These are phyloP conservation scores for Salix caprea DNA, from an alignment of 345 rosid genomes.

Conservation along the genomic window DNA sequence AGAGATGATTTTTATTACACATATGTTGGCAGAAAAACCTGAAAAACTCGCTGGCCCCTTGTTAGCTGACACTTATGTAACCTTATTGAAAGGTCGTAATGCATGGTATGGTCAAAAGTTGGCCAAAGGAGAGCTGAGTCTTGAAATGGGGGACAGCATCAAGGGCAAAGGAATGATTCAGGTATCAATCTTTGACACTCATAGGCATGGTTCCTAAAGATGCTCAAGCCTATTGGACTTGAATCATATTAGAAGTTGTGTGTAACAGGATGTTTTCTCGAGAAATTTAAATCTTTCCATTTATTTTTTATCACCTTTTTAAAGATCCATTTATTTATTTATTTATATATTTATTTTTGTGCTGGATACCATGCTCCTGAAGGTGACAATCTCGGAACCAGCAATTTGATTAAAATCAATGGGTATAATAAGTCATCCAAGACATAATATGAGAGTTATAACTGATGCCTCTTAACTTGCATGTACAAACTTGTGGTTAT, in stretches of 20 bases:
- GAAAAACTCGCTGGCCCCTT: conserved; percentile 96
- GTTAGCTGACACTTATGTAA: conserved; percentile 93
- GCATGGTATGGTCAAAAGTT: conserved; percentile 97
- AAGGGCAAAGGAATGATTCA: conserved; percentile 98
- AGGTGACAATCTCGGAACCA: background rate
- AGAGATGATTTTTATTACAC: conserved; percentile 97
- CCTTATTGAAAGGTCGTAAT: conserved; percentile 88
- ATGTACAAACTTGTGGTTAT: background rate
- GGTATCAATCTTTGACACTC: conserved; percentile 36
- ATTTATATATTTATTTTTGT: background rate
- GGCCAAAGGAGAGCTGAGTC: conserved; percentile 67
- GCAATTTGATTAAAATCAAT: background rate
- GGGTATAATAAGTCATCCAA: background rate
- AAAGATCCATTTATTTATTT: background rate
- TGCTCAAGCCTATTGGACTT: background rate
- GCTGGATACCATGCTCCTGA: background rate
- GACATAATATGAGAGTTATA: background rate
- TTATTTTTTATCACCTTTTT: background rate
- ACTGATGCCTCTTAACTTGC: background rate
- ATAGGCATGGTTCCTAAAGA: background rate
- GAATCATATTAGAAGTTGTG: background rate
- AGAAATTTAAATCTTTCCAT: background rate
- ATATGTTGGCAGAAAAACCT: conserved; percentile 85
- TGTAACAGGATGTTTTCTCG: background rate
- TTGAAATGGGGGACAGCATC: conserved; percentile 94